Evolutionary conservation across 1,284 basidiomycete genomes (phyloP).

Genomic region (Rhodotorula mucilaginosa): DNA sequence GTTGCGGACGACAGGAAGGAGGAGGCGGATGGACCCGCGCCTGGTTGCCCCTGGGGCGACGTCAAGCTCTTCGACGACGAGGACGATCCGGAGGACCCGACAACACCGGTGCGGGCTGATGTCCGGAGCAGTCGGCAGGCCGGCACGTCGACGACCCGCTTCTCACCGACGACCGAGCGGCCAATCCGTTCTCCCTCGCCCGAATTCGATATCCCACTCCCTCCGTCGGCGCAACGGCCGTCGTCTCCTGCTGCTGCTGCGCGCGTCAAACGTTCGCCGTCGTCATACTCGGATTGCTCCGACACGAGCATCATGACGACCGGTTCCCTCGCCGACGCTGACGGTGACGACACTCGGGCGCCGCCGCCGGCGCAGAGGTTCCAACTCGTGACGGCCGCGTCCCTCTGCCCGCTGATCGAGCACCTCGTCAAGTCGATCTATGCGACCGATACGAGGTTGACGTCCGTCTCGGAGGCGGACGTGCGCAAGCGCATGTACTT

Average conservation of each 20-base stretch:
- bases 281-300: not conserved
- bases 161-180: too few species aligned
- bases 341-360: not conserved
- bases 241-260: not conserved
- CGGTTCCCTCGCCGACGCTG: not conserved
- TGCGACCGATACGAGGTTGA: not conserved
- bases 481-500: constrained; percentile 3
- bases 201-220: not conserved
- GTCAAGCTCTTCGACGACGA: constrained; percentile 2
- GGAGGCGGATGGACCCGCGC: not conserved
- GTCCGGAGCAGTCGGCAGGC: not conserved
- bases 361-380: not conserved
- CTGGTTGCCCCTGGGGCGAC: constrained; percentile 7
- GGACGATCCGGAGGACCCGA: not conserved
- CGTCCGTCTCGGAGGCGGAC: constrained; percentile 13
- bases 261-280: not conserved
- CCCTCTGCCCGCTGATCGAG: constrained; percentile 12
- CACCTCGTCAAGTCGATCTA: not conserved
- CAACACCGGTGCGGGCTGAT: not conserved
- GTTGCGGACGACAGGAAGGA: not conserved
- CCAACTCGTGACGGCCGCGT: constrained; percentile 20
- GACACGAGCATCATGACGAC: constrained; percentile 4
- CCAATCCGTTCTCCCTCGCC: not conserved
- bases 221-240: not conserved
- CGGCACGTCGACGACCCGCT: not conserved